Evolutionary conservation across 2,329 filamentous ascomycete species (phyloP).

Genomic region (Macrophomina pseudophaseolina): DNA sequence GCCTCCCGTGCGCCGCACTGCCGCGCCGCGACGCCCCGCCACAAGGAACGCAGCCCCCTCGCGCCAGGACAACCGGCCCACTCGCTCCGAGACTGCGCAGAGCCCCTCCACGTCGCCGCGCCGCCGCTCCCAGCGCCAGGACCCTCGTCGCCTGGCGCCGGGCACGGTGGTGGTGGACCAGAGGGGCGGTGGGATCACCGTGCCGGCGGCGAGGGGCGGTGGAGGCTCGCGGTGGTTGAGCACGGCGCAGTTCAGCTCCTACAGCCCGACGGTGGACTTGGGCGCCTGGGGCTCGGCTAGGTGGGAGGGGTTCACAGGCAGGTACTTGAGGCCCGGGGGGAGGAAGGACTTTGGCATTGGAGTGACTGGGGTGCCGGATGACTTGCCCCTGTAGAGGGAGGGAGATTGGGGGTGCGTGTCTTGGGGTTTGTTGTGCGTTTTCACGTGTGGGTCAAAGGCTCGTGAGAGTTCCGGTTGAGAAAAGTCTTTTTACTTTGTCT

Average conservation of each 20-base stretch:
- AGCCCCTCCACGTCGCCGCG: background rate
- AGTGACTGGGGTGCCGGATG: background rate
- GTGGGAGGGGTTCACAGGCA: slow-evolving; percentile 16
- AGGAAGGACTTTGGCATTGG: background rate
- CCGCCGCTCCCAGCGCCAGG: too few species aligned
- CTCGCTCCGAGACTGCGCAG: background rate
- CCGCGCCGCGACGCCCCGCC: background rate
- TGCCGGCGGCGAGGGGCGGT: background rate
- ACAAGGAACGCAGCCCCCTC: background rate
- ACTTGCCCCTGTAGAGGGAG: background rate
- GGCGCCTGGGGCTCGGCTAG: background rate
- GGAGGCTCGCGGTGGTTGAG: background rate
- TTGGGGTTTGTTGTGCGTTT: background rate
- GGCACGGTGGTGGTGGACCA: background rate
- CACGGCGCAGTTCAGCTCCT: background rate
- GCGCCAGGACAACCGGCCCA: background rate
- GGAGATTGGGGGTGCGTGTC: background rate
- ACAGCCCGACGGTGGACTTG: background rate
- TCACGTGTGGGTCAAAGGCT: background rate
- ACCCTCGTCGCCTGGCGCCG: background rate
- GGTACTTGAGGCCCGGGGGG: background rate
- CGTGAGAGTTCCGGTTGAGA: background rate
- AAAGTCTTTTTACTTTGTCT: background rate
- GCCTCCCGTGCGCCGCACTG: background rate
- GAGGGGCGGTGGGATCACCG: background rate